phyloP scores from a whole-genome alignment of 176 grass and related monocot species.

The Eleusine coracana region DNA sequence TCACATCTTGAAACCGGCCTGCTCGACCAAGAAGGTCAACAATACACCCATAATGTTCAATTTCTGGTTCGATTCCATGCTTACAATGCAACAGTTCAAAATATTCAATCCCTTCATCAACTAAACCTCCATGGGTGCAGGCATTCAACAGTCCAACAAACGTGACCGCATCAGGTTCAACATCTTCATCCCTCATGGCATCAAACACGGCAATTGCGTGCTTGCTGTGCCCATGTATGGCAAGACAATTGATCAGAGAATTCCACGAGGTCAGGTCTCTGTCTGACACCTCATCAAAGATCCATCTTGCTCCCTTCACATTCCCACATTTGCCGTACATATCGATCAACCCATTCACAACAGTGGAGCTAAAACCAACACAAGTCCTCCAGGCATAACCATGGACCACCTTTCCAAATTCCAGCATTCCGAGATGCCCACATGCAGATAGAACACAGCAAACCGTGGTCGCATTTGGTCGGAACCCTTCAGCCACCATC shows the following conservation, averaged over 20 bases:
- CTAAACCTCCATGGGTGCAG: constrained; percentile 76
- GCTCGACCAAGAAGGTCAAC: constrained; percentile 79
- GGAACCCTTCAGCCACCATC: constrained; percentile 55
- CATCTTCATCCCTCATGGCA: constrained; percentile 48
- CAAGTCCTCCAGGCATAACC: constrained; percentile 56
- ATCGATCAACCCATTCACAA: constrained; percentile 76
- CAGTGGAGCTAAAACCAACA: constrained; percentile 56
- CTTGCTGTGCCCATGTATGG: constrained; percentile 56
- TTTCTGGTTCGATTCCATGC: constrained; percentile 61
- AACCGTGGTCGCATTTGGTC: constrained; percentile 67
- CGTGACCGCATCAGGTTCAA: constrained; percentile 73
- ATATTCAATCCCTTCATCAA: constrained; percentile 64
- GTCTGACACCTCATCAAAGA: constrained; percentile 59
- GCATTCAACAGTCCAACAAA: constrained; percentile 79
- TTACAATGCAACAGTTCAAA: constrained; percentile 56
- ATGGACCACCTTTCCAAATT: constrained; percentile 70
- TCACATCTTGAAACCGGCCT: constrained; percentile 65
- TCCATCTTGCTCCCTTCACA: constrained; percentile 60
- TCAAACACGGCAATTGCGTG: constrained; percentile 48
- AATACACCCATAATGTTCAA: constrained; percentile 85
- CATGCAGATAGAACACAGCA: constrained; percentile 67
- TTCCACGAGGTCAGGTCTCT: constrained; percentile 68
- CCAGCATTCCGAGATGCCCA: constrained; percentile 72
- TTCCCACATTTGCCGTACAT: constrained; percentile 90
- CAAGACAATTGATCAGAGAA: constrained; percentile 79